Percentiles rank a stretch among this genome's conserved stretches.
Evolutionary conservation across 1,139 yeast genomes (phyloP).

Genomic region (Martiniozyma asiatica): DNA sequence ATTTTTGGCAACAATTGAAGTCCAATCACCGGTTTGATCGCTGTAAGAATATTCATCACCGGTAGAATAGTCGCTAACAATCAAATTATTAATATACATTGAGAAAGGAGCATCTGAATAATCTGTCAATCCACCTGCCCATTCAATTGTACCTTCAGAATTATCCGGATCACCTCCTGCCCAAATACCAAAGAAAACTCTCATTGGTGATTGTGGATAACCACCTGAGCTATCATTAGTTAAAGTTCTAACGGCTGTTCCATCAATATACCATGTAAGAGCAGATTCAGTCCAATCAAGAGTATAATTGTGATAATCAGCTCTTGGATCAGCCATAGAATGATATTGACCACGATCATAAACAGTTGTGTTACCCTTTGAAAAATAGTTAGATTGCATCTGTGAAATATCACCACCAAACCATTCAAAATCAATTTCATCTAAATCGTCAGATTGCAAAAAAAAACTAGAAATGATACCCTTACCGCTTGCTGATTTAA

Average conservation of each 20-base stretch:
- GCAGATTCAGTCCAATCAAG: conserved; percentile 66
- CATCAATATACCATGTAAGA: conserved; percentile 37
- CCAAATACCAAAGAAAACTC: conserved; percentile 37
- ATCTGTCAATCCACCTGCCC: conserved; percentile 49
- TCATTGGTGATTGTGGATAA: conserved; percentile 42
- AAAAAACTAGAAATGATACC: conserved; percentile 76
- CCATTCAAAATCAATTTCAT: conserved; percentile 81
- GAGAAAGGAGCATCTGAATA: conserved; percentile 39
- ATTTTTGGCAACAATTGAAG: conserved; percentile 49
- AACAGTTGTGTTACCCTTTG: conserved; percentile 67
- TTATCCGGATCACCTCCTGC: conserved; percentile 45
- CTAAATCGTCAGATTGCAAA: conserved; percentile 74
- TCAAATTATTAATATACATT: conserved; percentile 50
- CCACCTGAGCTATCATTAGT: conserved; percentile 28
- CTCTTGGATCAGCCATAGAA: conserved; percentile 41
- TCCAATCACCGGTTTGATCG: conserved; percentile 56
- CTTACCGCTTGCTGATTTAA: conserved; percentile 61
- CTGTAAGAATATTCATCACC: conserved; percentile 58
- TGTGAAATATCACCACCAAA: conserved; percentile 63
- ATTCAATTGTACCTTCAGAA: conserved; percentile 39
- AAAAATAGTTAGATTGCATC: conserved; percentile 72
- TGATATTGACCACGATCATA: conserved; percentile 74
- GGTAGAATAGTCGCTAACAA: conserved; percentile 69
- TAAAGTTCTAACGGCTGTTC: conserved; percentile 31
- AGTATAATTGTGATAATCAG: conserved; percentile 60